Conservation (phyloP, 305 asterid genomes). For the Rubia balearica region DNA sequence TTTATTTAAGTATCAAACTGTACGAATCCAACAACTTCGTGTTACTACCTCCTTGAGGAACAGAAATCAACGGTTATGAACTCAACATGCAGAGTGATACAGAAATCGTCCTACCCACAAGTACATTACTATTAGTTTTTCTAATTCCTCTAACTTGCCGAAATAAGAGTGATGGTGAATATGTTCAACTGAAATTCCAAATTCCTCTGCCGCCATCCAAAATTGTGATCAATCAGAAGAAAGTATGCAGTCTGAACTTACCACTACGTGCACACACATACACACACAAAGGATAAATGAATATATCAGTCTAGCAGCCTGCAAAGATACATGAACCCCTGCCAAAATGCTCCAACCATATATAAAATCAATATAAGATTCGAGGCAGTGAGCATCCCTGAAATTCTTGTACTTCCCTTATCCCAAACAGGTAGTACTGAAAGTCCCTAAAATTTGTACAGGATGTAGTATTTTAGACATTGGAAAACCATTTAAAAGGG, state of each 20-base stretch:
- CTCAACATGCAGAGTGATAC: too few species aligned
- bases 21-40: too few species aligned
- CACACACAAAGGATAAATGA: neutral
- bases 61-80: too few species aligned
- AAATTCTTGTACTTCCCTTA: constrained; percentile 30
- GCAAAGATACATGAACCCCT: too few species aligned
- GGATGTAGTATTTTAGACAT: constrained; percentile 15
- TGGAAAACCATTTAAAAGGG: constrained; percentile 6
- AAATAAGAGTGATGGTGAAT: neutral
- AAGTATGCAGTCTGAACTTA: neutral
- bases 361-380: constrained; percentile 61
- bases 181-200: too few species aligned
- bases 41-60: too few species aligned
- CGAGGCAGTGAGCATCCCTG: constrained; percentile 66
- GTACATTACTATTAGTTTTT: too few species aligned
- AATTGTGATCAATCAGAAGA: neutral
- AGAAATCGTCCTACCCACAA: too few species aligned
- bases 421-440: constrained; percentile 54
- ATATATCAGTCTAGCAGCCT: neutral
- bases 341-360: too few species aligned
- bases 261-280: neutral
- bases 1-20: too few species aligned
- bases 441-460: constrained; percentile 36
- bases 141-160: neutral
- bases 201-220: neutral